Evolutionary conservation across 805 yeast species (phyloP).

Genomic region (Candida berthetii): DNA sequence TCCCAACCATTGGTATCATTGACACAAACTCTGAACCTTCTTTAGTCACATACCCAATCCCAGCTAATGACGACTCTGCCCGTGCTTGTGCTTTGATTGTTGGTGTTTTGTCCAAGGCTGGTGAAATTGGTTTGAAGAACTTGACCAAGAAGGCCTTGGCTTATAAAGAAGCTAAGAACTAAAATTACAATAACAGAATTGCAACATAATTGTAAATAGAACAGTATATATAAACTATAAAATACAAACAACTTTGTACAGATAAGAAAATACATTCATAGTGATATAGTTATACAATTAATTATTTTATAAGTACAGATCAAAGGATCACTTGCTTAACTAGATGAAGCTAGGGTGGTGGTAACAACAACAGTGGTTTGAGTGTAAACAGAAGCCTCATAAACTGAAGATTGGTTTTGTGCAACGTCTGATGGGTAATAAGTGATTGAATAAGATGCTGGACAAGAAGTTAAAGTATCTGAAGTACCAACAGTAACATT

Average conservation of each 20-base stretch:
- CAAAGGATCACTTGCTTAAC: too few species aligned
- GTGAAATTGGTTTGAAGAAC: constrained; percentile 63
- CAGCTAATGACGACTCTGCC: constrained; percentile 90
- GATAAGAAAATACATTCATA: too few species aligned
- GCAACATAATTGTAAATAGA: too few species aligned
- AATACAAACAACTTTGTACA: too few species aligned
- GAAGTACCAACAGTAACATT: not conserved
- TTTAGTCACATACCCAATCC: constrained; percentile 87
- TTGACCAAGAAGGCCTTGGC: constrained; percentile 34
- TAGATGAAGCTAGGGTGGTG: not conserved
- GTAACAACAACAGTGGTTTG: not conserved
- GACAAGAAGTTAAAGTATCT: not conserved
- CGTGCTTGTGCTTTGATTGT: constrained; percentile 74
- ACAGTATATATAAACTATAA: too few species aligned
- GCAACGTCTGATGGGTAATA: not conserved
- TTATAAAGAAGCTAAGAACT: not conserved
- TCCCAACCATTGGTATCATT: constrained; percentile 90
- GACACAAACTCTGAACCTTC: constrained; percentile 94
- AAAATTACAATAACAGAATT: too few species aligned
- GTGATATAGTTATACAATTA: too few species aligned
- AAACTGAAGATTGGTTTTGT: not conserved
- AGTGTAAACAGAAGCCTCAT: not conserved
- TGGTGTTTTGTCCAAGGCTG: constrained; percentile 84
- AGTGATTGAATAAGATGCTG: not conserved
- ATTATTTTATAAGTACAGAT: too few species aligned